Conservation (phyloP, 2,329 filamentous ascomycete species). For the Cytospora piceae region DNA sequence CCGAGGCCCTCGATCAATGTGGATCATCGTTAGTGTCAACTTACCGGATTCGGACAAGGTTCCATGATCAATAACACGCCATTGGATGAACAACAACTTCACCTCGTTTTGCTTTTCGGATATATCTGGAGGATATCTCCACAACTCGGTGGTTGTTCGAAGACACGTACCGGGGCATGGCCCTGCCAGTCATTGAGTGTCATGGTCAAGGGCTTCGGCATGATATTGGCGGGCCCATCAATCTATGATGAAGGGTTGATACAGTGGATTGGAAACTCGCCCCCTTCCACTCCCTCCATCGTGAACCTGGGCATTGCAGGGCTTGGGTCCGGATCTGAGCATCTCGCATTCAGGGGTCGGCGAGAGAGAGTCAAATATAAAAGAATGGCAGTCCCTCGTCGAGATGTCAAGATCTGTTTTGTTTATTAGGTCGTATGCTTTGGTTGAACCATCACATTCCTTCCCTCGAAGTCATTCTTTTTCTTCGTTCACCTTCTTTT, state of each 20-base stretch:
- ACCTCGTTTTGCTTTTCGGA: slow-evolving; percentile 8
- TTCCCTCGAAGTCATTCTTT: slow-evolving; percentile 29
- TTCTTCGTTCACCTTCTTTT: slow-evolving; percentile 28
- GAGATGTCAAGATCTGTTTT: neutral
- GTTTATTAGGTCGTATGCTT: slow-evolving; percentile 22
- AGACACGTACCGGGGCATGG: slow-evolving; percentile 10
- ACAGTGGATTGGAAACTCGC: slow-evolving; percentile 20
- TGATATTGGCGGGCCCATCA: slow-evolving; percentile 7
- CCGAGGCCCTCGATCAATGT: slow-evolving; percentile 10
- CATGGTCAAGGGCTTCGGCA: slow-evolving; percentile 21
- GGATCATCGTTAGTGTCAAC: slow-evolving; percentile 10
- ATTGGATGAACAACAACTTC: slow-evolving; percentile 16
- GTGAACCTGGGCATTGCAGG: neutral
- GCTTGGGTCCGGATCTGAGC: slow-evolving; percentile 12
- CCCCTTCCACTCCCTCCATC: slow-evolving; percentile 4
- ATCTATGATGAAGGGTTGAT: slow-evolving; percentile 27
- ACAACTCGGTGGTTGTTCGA: slow-evolving; percentile 9
- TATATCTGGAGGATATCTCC: neutral
- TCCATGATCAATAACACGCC: slow-evolving; percentile 18
- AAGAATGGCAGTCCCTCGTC: slow-evolving; percentile 2
- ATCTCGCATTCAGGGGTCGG: slow-evolving; percentile 12
- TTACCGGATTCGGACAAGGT: slow-evolving; percentile 16
- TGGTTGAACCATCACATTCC: slow-evolving; percentile 30
- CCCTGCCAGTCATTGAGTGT: slow-evolving; percentile 1
- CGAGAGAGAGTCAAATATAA: slow-evolving; percentile 11